Conservation (phyloP, 1,139 yeast species). For the Diutina pseudorugosa region DNA sequence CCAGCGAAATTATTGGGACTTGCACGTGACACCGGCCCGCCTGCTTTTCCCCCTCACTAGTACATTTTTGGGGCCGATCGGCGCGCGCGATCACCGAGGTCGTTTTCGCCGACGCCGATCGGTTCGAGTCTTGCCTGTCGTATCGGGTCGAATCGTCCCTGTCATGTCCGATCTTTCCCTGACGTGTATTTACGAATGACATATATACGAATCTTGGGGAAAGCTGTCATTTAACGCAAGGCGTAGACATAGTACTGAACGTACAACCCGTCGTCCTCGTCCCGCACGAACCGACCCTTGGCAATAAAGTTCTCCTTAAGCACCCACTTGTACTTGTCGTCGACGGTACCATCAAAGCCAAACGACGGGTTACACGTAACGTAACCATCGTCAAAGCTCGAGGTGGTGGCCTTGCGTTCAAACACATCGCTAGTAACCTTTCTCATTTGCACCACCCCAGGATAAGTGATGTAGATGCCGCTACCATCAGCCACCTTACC, state of each 20-base stretch:
- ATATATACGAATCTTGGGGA: no score
- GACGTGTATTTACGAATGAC: no score
- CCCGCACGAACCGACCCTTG: slow-evolving; percentile 42
- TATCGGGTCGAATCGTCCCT: no score
- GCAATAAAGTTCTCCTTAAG: slow-evolving; percentile 32
- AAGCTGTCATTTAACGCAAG: slow-evolving; percentile 9
- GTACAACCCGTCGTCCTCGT: slow-evolving; percentile 23
- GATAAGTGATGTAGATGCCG: slow-evolving; percentile 29
- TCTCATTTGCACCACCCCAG: slow-evolving; percentile 30
- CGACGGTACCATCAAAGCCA: slow-evolving; percentile 24
- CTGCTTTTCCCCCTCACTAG: not conserved
- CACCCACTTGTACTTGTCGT: slow-evolving; percentile 36
- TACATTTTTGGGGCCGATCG: not conserved
- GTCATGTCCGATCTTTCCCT: no score
- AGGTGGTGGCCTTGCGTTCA: slow-evolving; percentile 14
- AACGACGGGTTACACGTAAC: slow-evolving; percentile 35
- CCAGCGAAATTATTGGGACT: not conserved
- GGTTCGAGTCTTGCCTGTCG: no score
- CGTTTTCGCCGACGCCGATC: not conserved
- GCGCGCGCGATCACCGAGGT: not conserved
- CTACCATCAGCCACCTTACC: slow-evolving; percentile 28
- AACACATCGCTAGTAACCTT: slow-evolving; percentile 23
- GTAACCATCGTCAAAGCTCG: slow-evolving; percentile 33
- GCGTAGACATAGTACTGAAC: slow-evolving; percentile 42
- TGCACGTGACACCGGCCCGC: not conserved